Evolutionary conservation across 345 rosid species (phyloP), one percentile per base, ranked within the genome.

Genomic region (Theobroma cacao): DNA sequence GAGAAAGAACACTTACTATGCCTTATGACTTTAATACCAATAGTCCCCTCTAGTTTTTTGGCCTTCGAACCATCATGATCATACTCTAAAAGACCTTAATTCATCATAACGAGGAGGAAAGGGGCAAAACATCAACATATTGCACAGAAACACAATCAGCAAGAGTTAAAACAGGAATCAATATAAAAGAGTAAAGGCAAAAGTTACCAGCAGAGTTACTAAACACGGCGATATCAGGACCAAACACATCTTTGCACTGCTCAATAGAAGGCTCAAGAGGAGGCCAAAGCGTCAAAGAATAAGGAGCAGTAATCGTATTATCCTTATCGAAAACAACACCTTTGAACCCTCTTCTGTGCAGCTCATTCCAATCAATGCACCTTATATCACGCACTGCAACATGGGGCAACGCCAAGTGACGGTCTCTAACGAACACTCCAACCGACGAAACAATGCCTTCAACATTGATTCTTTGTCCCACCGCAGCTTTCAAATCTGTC

Each of bases 291-390:
- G 90, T 82, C 85, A 97, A 81, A 75, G 94, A 82, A 81, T 97
- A 94, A 77, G 98, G 98, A 74, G 89, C 97, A 2, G 98, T 94
- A 30, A 97, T 90, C 1, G 98, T 97, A 74, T 97, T 97, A 68
- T 97, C 99, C 83, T 97, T 97, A 74, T 97, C 99, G 65, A 97
- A 97, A 28, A 97, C 99, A 11, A 97, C 98, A 3, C 98, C 99
- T 66, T 82, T 87, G 80, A 94, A 97, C 1, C 99, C 99, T 77
- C 88, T 91, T 73, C 73, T 83, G 45, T 82, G 90, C 61, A 97
- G 90, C 87, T 90, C 97, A 26, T 73, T 85, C 99, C 99, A 94
- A 75, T 97, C 97, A 80, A 94, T 86, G 75, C 86, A 81, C 80
- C 98, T 80, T 56, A 94, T 82, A 81, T 93, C 94, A 20, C 87